Evolutionary conservation across 2,329 filamentous ascomycete species (phyloP).

Genomic region (Aspergillus persii): DNA sequence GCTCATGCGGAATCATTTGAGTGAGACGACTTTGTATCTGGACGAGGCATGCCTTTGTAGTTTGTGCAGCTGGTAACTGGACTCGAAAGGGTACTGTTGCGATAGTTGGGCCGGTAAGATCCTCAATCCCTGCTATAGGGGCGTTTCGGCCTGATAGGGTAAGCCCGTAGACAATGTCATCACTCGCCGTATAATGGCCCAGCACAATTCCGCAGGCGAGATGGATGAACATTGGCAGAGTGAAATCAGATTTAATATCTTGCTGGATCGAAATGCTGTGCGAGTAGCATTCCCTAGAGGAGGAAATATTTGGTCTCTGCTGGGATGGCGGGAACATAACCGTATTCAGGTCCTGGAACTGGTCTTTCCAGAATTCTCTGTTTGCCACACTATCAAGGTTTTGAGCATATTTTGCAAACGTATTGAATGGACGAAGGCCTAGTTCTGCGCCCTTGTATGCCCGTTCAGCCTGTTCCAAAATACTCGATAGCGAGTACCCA

Average conservation of each 20-base stretch:
- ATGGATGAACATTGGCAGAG: background rate
- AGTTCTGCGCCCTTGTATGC: background rate
- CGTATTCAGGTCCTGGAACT: background rate
- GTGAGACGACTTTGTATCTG: background rate
- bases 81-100: background rate
- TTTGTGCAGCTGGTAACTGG: background rate
- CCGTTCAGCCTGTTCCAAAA: background rate
- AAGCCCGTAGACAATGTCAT: background rate
- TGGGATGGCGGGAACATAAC: background rate
- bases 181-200: background rate
- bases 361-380: background rate
- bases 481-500: background rate
- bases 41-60: background rate
- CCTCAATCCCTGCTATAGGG: background rate
- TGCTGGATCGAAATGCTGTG: background rate
- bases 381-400: background rate
- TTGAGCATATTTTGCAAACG: background rate
- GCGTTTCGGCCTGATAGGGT: background rate
- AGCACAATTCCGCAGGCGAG: background rate
- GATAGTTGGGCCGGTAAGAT: background rate
- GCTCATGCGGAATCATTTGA: background rate
- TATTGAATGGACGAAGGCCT: background rate
- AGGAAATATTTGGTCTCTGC: background rate
- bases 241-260: background rate
- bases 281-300: background rate